Base-by-base conservation (phyloP, 2,329 filamentous ascomycete species). In the Penicillium sp. region DNA sequence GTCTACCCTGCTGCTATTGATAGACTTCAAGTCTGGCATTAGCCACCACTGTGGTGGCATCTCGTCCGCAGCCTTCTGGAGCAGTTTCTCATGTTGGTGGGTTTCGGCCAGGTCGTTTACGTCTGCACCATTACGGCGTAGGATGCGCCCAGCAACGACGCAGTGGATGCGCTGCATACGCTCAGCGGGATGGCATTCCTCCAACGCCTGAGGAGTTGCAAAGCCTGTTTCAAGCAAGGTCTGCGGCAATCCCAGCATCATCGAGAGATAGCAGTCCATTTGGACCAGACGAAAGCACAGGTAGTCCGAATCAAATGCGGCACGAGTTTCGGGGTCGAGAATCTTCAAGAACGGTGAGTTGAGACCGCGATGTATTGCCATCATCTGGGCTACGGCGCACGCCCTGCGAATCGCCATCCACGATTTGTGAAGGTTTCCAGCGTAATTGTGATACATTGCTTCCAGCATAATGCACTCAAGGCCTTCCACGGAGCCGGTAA, bases 31-130 rank as follows among this genome's bases (percentile, higher is more conserved):
- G 11, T 69, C 52, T 10, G 71, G 69, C 9, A 68, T 56, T 4
- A 77, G 70, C 84, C 83, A 86, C 81, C 83, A 86, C 3, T 77
- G 66, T 0, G 71, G 55, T 0, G 76, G 73, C 71, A 85, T 77
- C 11, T 70, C 65, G n/a, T 70, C 69, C 2, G 77, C 75, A 0
- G 79, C 77, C 4, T 71, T 68, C 18, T 80, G 78, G 4, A 86
- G 72, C 19, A 78, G 59, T 40, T 58, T 60, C 59, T 85, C 82
- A 31, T 77, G 69, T 47, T 84, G 79, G 18, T 82, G 78, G 2
- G 77, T 73, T 33, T 78, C 74, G 1, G 79, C 79, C 3, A 78
- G 66, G 5, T 75, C 66, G n/a, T 72, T 54, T 11, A 59, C 6
- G 9, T 60, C 62, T 0, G 54, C 0, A 75, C 73, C 66, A 49